These are phyloP conservation scores for Fusarium chuoi DNA, from an alignment of 2,329 filamentous ascomycete species.

Conservation along the genomic window DNA sequence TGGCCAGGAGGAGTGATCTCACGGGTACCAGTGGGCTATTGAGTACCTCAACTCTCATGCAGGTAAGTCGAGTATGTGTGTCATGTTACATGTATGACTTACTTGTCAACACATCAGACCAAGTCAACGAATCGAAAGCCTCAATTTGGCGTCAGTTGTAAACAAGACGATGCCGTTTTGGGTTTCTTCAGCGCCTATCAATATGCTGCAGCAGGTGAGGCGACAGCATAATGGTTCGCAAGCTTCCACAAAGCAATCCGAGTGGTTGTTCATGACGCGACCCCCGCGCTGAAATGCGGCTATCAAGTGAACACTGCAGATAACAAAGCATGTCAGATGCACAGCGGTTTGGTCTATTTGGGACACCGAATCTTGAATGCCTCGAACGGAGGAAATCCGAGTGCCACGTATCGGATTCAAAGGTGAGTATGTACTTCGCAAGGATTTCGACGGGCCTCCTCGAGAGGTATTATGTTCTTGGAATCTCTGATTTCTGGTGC, in stretches of 20 bases:
- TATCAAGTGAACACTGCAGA: slow-evolving; percentile 10
- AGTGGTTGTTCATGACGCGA: slow-evolving; percentile 29
- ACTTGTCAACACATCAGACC: slow-evolving; percentile 13
- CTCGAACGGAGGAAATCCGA: background rate
- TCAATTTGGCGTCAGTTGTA: slow-evolving; percentile 16
- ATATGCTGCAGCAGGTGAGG: slow-evolving; percentile 11
- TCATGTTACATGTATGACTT: slow-evolving; percentile 33
- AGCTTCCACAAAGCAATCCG: slow-evolving; percentile 14
- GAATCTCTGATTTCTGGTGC: too few species aligned
- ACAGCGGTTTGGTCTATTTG: slow-evolving; percentile 6
- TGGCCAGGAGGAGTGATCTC: slow-evolving; percentile 2
- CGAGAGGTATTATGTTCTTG: too few species aligned
- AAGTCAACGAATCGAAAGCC: slow-evolving; percentile 9
- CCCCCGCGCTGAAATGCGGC: slow-evolving; percentile 12
- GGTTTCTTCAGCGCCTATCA: slow-evolving; percentile 13
- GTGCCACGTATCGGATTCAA: background rate
- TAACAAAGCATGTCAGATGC: slow-evolving; percentile 4
- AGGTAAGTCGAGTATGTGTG: slow-evolving; percentile 19
- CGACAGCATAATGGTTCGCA: slow-evolving; percentile 34
- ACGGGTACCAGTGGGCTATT: background rate
- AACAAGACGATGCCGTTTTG: slow-evolving; percentile 31
- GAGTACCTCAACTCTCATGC: background rate
- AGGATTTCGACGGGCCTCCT: too few species aligned
- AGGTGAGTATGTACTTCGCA: background rate
- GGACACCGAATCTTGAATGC: background rate